Base-by-base conservation (phyloP, 768 basidiomycete species). In the Heimioporus sp. region DNA sequence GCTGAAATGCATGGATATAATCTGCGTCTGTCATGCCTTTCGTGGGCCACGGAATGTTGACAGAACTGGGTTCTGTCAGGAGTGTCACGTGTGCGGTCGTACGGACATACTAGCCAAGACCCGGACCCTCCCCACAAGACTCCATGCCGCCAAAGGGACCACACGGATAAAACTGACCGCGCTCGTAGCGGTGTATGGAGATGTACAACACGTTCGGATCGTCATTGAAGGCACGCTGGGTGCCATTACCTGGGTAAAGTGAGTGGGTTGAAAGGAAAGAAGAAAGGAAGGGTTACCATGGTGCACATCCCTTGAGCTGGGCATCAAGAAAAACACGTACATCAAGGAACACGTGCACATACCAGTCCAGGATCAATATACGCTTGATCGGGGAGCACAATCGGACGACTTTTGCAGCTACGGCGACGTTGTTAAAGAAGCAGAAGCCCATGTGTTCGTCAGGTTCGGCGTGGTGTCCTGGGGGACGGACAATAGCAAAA, bases 361-460 rank as follows among this genome's bases (percentile, higher is more conserved):
- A 97, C 96, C 97, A 99, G 65, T 99, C 97, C 30, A 99, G 72
- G 58, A 99, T 98, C 56, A 99, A 65, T 13, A 98, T 85, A 65
- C 80, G 90, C 68, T 86, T 90, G 53, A 92, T 72, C 7, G 78
- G 65, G 2, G 89, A 87, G 49, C 76, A 60, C 55, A 87, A 73
- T 65, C 91, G 86, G 17, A 90, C 83, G 21, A 93, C 89, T 62
- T 83, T 82, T 17, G 92, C 81, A 1, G 95, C 95, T 15, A 99
- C 90, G 1, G 97, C 88, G 32, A 96, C 94, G 65, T 99, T 99
- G 70, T 99, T 99, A 75, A 94, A 97, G 75, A 99, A 97, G 71
- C 97, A 98, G 69, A 99, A 99, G 1, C 97, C 97, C 95, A 98
- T 98, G 57, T 92, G 90, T 65, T 95, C 89, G 57, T 97, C 92